Evolutionary conservation across 2,329 filamentous ascomycete species (phyloP).

Genomic region (Fusarium humuli): DNA sequence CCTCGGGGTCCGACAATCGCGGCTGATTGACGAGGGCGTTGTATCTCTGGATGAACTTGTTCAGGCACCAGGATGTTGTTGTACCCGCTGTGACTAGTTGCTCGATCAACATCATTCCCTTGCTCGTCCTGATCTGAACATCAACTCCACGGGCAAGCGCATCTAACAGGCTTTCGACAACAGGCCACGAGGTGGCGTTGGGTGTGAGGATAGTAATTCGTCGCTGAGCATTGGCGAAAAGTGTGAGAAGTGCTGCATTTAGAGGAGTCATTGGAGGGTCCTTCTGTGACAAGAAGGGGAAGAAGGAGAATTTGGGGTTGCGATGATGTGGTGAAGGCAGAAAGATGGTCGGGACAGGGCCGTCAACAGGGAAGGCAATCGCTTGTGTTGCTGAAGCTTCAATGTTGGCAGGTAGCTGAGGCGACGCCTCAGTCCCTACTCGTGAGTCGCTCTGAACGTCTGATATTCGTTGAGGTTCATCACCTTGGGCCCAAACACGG

Average conservation of each 20-base stretch:
- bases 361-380: conserved; percentile 39
- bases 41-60: conserved; percentile 68
- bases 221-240: conserved; percentile 68
- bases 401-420: neutral
- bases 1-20: conserved; percentile 54
- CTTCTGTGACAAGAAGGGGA: conserved; percentile 65
- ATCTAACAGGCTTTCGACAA: conserved; percentile 69
- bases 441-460: neutral
- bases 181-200: conserved; percentile 77
- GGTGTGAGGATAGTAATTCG: conserved; percentile 80
- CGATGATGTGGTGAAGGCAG: conserved; percentile 80
- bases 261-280: conserved; percentile 72
- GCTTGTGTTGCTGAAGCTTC: conserved; percentile 49
- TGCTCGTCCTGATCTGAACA: conserved; percentile 75
- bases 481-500: conserved; percentile 69
- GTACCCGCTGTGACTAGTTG: conserved; percentile 84
- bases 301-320: conserved; percentile 71
- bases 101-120: conserved; percentile 79
- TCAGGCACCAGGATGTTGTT: conserved; percentile 74
- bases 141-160: conserved; percentile 75
- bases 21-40: conserved; percentile 45
- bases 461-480: conserved; percentile 29
- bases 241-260: conserved; percentile 71
- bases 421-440: neutral
- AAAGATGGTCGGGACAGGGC: conserved; percentile 66